Percentiles rank a stretch among this genome's conserved stretches.
Conservation (phyloP, 2,329 filamentous ascomycete genomes). For the Pochonia chlamydosporia region DNA sequence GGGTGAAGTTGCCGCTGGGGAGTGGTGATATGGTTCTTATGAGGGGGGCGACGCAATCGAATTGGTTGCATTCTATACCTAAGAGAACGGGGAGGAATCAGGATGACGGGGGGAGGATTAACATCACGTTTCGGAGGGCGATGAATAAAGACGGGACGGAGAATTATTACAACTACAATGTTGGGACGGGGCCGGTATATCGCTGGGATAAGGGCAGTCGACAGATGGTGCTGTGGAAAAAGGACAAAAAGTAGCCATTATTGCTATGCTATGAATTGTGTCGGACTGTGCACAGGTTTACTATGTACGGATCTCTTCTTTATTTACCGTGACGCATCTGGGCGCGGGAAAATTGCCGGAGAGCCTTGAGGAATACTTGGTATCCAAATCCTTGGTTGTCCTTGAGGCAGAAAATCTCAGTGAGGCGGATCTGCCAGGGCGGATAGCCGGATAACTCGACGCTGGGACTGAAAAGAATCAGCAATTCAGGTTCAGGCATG, state of each 20-base stretch:
- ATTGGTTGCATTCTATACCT: constrained; percentile 74
- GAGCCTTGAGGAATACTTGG: constrained; percentile 80
- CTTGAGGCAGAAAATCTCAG: constrained; percentile 79
- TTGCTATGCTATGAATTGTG: neutral
- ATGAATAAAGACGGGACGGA: constrained; percentile 68
- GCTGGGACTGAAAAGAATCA: constrained; percentile 80
- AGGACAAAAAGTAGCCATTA: neutral
- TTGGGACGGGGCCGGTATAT: constrained; percentile 63
- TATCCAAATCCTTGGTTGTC: constrained; percentile 85
- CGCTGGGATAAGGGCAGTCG: constrained; percentile 55
- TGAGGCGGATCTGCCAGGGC: constrained; percentile 91
- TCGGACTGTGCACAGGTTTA: too few relatives aligned
- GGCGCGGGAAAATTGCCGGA: constrained; percentile 79
- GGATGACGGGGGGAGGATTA: constrained; percentile 60
- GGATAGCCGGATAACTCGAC: constrained; percentile 88
- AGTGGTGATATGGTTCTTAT: constrained; percentile 77
- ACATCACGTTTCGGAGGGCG: constrained; percentile 72
- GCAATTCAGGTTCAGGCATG: constrained; percentile 82
- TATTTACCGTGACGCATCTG: constrained; percentile 80
- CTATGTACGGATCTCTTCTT: constrained; percentile 2
- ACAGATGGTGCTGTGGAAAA: constrained; percentile 41
- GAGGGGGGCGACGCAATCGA: constrained; percentile 66
- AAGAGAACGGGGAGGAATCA: constrained; percentile 62
- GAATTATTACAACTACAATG: constrained; percentile 82
- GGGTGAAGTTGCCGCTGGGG: constrained; percentile 47